Evolutionary conservation across 169 alveolate genomes (phyloP).

Genomic region (Plasmodium inui): DNA sequence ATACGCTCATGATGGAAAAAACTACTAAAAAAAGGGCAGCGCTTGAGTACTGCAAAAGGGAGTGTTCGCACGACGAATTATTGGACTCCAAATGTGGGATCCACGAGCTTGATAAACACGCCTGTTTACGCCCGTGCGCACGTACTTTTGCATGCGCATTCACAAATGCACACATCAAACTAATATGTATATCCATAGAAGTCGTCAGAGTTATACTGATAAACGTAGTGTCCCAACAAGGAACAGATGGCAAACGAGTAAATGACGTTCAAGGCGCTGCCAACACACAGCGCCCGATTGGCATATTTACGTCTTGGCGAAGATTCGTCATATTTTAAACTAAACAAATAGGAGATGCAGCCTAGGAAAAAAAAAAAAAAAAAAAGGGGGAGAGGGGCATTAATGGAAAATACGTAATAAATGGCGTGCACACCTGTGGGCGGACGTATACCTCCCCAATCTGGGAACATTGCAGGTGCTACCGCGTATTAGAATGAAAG

Average conservation of each 20-base stretch:
- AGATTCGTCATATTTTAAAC: slow-evolving; percentile 59
- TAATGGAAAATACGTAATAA: not conserved
- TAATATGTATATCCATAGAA: slow-evolving; percentile 52
- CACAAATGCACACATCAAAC: not conserved
- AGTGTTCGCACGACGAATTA: not conserved
- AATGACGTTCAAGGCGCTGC: slow-evolving; percentile 65
- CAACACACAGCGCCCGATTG: slow-evolving; percentile 63
- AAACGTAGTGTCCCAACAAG: slow-evolving; percentile 36
- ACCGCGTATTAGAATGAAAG: not conserved
- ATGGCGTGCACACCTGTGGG: not conserved
- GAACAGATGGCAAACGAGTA: slow-evolving; percentile 66
- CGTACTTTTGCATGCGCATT: not conserved
- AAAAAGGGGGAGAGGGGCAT: not conserved
- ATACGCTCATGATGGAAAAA: not conserved
- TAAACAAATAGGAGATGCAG: slow-evolving; percentile 58
- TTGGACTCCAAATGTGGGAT: not conserved
- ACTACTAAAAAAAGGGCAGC: not conserved
- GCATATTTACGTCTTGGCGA: slow-evolving; percentile 50
- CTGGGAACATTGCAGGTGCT: not conserved
- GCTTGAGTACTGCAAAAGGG: not conserved
- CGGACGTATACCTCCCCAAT: not conserved
- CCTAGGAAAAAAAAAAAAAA: slow-evolving; percentile 28
- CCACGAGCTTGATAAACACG: not conserved
- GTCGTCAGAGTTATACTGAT: slow-evolving; percentile 30
- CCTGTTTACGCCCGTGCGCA: not conserved